Evolutionary conservation across 2,329 filamentous ascomycete genomes (phyloP).

Genomic region (Fusarium brachygibbosum): DNA sequence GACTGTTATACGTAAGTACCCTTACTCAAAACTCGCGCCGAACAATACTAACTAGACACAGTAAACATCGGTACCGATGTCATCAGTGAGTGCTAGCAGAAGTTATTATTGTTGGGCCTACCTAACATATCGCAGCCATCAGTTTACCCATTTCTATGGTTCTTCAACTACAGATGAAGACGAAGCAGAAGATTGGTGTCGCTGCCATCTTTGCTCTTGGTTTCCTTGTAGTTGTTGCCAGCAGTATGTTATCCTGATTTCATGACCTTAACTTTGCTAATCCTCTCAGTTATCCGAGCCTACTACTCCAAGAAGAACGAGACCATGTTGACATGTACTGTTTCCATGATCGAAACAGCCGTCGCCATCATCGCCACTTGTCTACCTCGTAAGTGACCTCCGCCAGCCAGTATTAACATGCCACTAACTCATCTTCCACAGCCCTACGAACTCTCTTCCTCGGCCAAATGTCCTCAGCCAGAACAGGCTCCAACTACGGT

Average conservation of each 20-base stretch:
- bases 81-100: conserved; percentile 32
- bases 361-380: conserved; percentile 58
- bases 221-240: conserved; percentile 51
- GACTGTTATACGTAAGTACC: conserved; percentile 37
- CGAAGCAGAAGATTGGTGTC: conserved; percentile 53
- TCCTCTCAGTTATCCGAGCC: conserved; percentile 50
- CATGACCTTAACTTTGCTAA: background rate
- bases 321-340: conserved; percentile 56
- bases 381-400: conserved; percentile 49
- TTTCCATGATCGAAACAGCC: conserved; percentile 56
- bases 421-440: background rate
- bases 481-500: conserved; percentile 39
- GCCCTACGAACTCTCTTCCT: conserved; percentile 41
- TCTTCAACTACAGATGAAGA: conserved; percentile 52
- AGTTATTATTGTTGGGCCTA: fast-evolving
- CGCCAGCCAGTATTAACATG: background rate
- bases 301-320: conserved; percentile 53
- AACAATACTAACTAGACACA: conserved; percentile 22
- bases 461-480: conserved; percentile 37
- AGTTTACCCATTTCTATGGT: conserved; percentile 55
- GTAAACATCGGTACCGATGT: conserved; percentile 44
- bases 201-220: conserved; percentile 52
- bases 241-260: conserved; percentile 36
- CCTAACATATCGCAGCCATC: conserved; percentile 45
- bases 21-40: fast-evolving